Base-by-base conservation (phyloP, 306 rosid genomes). In the Vigna hirtella region DNA sequence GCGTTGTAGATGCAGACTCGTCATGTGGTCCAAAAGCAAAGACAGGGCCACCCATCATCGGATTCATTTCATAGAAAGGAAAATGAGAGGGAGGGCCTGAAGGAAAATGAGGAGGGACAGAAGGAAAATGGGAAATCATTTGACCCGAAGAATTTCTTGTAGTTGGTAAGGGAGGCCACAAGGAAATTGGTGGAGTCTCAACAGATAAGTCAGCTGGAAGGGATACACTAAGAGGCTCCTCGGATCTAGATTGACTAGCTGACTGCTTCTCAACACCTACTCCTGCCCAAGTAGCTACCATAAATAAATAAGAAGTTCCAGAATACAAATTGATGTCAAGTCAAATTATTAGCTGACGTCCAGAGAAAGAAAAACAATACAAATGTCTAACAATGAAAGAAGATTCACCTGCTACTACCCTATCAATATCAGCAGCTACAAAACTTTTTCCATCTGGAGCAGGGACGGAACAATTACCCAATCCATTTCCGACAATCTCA, bases 1-100 rank as follows among this genome's bases (percentile, higher is more conserved):
- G 97, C 67, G 91, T 18, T 9, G 92, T 66, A 52, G 93, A 85
- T 15, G 86, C 82, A 77, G 98, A 88, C 68, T 95, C 98, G 36
- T 94, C 96, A 52, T 91, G 96, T 9, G 90, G 93, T 73, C 98
- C 98, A 81, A 82, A 92, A 59, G 98, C 90, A 86, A 86, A 90
- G 64, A 95, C 88, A 67, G 95, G 97, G 81, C 97, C 97, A 59
- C 98, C 90, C 88, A 95, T 77, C 97, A 92, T 83, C 67, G 94
- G 97, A 85, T 95, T 95, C 92, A 95, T 92, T 87, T 95, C 98
- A 70, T 89, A 95, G 76, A 89, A 92, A 43, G 98, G 98, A 83
- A 88, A 92, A 81, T 89, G 97, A 38, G 98, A 82, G 47, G 94
- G 93, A 48, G 86, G 90, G 66, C 94, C 97, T 6, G 88, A 89